These are phyloP conservation scores for Ogataea paradorogensis DNA, from an alignment of 805 yeast genomes.

Conservation along the genomic window DNA sequence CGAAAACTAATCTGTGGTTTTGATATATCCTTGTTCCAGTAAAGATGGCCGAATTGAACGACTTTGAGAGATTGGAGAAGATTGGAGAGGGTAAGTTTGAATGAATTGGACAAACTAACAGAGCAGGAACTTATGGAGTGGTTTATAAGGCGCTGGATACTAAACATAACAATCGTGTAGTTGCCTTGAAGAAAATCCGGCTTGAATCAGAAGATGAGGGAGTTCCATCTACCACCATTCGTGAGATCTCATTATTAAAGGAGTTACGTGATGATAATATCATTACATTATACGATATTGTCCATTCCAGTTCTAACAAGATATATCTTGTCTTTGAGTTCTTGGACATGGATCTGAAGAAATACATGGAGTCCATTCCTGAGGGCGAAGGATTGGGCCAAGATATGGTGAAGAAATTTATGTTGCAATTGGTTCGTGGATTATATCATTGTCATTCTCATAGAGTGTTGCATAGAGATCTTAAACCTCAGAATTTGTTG, in stretches of 20 bases:
- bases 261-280: slow-evolving; percentile 93
- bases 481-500: slow-evolving; percentile 93
- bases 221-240: slow-evolving; percentile 95
- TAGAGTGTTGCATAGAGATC: slow-evolving; percentile 89
- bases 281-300: slow-evolving; percentile 87
- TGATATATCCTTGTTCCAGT: neutral
- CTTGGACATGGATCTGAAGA: slow-evolving; percentile 90
- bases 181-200: slow-evolving; percentile 92
- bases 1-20: slow-evolving; percentile 6
- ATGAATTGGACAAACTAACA: too few relatives aligned
- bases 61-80: slow-evolving; percentile 91
- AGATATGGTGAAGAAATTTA: slow-evolving; percentile 86
- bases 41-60: slow-evolving; percentile 80
- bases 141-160: slow-evolving; percentile 94
- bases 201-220: slow-evolving; percentile 97
- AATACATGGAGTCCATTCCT: slow-evolving; percentile 94
- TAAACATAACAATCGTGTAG: slow-evolving; percentile 86
- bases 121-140: slow-evolving; percentile 86
- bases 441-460: slow-evolving; percentile 92
- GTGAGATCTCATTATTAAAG: slow-evolving; percentile 91
- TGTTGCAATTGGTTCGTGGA: slow-evolving; percentile 89
- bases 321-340: slow-evolving; percentile 90
- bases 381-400: slow-evolving; percentile 87
- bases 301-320: slow-evolving; percentile 91
- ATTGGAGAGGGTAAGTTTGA: slow-evolving; percentile 80